Evolutionary conservation across 1,284 basidiomycete genomes (phyloP).

Genomic region (Thecaphora thlaspeos): DNA sequence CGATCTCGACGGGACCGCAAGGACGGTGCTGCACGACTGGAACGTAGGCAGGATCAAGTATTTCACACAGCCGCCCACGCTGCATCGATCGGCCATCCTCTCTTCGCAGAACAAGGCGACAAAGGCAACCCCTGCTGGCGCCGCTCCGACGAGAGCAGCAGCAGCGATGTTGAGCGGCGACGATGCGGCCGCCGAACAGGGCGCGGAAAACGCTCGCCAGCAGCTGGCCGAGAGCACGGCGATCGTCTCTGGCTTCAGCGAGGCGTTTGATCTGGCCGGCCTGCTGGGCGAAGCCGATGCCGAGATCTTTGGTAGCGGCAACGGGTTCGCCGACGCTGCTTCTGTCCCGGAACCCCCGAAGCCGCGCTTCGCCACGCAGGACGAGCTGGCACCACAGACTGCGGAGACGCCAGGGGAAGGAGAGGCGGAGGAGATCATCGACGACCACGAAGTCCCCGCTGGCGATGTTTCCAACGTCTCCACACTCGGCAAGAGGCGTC

Average conservation of each 20-base stretch:
- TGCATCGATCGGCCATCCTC: constrained; percentile 28
- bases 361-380: constrained; percentile 6
- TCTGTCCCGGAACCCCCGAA: constrained; percentile 12
- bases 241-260: constrained; percentile 40
- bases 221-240: constrained; percentile 18
- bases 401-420: constrained; percentile 14
- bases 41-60: constrained; percentile 94
- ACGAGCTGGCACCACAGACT: constrained; percentile 7
- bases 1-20: constrained; percentile 78
- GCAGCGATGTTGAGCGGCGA: no score
- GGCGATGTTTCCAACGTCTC: constrained; percentile 8
- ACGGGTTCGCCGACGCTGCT: constrained; percentile 2
- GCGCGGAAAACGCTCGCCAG: no score
- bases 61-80: constrained; percentile 71
- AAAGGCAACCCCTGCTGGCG: not conserved
- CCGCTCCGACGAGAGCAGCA: no score
- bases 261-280: constrained; percentile 53
- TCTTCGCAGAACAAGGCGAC: not conserved
- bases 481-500: constrained; percentile 23
- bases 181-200: no score
- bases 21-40: constrained; percentile 88
- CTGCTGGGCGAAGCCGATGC: constrained; percentile 56
- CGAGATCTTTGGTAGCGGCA: constrained; percentile 41
- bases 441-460: not conserved
- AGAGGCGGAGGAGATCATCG: constrained; percentile 4